Evolutionary conservation across 345 rosid species (phyloP).

Genomic region (Clarkia xantiana): DNA sequence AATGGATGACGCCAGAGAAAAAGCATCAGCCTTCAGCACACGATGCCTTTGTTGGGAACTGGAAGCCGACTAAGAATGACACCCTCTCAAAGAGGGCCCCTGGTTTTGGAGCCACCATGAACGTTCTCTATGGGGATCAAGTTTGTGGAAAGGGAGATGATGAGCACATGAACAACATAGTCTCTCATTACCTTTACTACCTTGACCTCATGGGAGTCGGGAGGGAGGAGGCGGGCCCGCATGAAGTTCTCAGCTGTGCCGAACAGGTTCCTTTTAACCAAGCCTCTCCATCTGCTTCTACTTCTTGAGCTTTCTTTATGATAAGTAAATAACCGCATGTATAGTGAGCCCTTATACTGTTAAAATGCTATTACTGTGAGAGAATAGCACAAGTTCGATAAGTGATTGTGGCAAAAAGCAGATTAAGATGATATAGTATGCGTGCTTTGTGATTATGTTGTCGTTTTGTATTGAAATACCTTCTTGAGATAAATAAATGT

Average conservation of each 20-base stretch:
- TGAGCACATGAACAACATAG: constrained; percentile 57
- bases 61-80: constrained; percentile 83
- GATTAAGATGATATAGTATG: too few relatives aligned
- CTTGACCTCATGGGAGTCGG: constrained; percentile 80
- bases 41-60: constrained; percentile 53
- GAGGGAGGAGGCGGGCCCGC: constrained; percentile 80
- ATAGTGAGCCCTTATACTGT: background rate
- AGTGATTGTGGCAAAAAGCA: too few relatives aligned
- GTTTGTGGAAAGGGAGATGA: constrained; percentile 51
- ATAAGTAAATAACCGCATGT: background rate
- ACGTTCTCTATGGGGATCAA: constrained; percentile 58
- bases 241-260: constrained; percentile 53
- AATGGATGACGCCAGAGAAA: constrained; percentile 83
- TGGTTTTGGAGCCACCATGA: constrained; percentile 73
- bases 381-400: too few relatives aligned
- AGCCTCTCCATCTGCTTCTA: constrained; percentile 23
- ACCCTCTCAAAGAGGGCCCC: constrained; percentile 54
- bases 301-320: constrained; percentile 4
- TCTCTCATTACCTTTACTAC: constrained; percentile 63
- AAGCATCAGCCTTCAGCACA: constrained; percentile 70
- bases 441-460: too few relatives aligned
- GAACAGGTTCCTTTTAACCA: constrained; percentile 54
- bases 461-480: too few relatives aligned
- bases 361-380: background rate
- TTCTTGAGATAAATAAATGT: too few relatives aligned